Evolutionary conservation across 2,329 filamentous ascomycete genomes (phyloP), one percentile per base, ranked within the genome.

Genomic region (Exophiala alcalophila): DNA sequence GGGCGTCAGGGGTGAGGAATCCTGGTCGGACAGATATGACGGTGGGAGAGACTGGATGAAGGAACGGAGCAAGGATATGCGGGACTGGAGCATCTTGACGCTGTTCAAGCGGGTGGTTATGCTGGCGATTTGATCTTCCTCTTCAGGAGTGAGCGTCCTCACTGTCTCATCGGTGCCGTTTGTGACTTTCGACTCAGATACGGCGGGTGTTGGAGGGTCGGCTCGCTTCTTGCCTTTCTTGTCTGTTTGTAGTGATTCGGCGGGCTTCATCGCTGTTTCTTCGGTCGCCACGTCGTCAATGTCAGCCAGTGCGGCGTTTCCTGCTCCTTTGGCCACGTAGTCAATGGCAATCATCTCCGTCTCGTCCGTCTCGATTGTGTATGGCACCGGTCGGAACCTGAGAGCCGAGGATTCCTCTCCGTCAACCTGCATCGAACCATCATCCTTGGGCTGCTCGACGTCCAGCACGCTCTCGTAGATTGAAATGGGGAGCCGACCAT

Each of bases 321-420:
- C 86, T 32, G 85, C 86, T 26, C 86, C 87, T 38, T 83, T 82
- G 1, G 91, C 90, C 14, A 98, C 84, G 54, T 90, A 94, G 65
- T 96, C 89, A 59, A 98, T 86, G 55, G 86, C 86, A 54, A 98
- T 97, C 89, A 96, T 96, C 65, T 98, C 92, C 1, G 90, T 90
- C 64, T 97, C 90, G 7, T 87, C 88, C 0, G 90, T 95, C 67
- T 97, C 92, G 2, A 97, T 82, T 0, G 84, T 84, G 64, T 92
- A 97, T 2, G 84, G 80, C 7, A 97, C 67, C 60, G 94, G 84
- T 47, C 83, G 79, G 65, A 97, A 97, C 58, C 79, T 84, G 47
- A 92, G 74, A 36, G 75, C 78, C 2, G 70, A 64, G 21, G 56
- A 40, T 65, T 61, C 74, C 63, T 71, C 72, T 52, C 87, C 84